Evolutionary conservation across 202 grass and related monocot genomes (phyloP), one percentile per base, ranked within the genome.

Genomic region (Cymbopogon flexuosus): DNA sequence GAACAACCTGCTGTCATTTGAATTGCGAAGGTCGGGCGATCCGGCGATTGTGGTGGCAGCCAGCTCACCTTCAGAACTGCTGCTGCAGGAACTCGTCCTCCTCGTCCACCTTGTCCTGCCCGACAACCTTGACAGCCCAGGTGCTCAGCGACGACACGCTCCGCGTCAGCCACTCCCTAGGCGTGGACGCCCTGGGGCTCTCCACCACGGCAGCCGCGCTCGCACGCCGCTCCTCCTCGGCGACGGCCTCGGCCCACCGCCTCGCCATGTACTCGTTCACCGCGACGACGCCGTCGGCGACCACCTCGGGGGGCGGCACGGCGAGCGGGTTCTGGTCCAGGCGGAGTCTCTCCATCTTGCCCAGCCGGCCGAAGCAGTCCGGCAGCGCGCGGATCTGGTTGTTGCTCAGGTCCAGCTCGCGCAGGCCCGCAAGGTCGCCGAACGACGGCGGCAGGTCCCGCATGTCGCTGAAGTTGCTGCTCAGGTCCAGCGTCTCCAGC

Each of bases 401-500:
- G 84, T 98, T 95, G 88, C 92, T 98, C 60, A 98, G 88, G 84
- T 98, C 90, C 43, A 98, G 88, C 24, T 98, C 91, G 43, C 57
- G 89, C 5, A 98, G 86, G 42, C 73, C 81, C 5, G 86, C 45
- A 18, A 98, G 73, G 81, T 98, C 90, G 5, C 92, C 84, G 54
- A 98, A 83, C 34, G 92, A 86, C 1, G 63, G 60, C 79, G 92
- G 92, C 75, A 98, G 92, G 72, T 89, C 92, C 15, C 83, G 88
- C 72, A 98, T 83, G 73, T 95, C 90, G 65, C 86, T 94, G 84
- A 98, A 98, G 72, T 98, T 98, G 84, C 89, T 90, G 82, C 92
- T 89, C 29, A 95, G 73, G 74, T 98, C 82, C 72, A 98, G 88
- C 72, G 90, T 71, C 88, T 98, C 90, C n/a, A 98, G 96, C 70